Conservation (phyloP, 1,284 basidiomycete genomes). For the Ceratobasidium sp. region DNA sequence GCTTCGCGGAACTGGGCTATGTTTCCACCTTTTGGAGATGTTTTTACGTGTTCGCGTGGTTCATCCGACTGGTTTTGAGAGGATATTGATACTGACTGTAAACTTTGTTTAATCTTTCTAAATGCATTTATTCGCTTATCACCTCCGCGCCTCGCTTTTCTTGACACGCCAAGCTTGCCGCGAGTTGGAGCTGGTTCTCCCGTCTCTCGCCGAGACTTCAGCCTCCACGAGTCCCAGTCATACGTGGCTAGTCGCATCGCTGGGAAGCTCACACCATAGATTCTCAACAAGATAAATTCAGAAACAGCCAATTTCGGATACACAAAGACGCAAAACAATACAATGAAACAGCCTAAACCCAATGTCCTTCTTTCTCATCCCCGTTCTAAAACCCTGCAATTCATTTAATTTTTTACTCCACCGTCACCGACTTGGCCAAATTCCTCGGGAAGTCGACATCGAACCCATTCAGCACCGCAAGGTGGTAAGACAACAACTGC, state of each 20-base stretch:
- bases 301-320: slow-evolving; percentile 38
- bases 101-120: slow-evolving; percentile 26
- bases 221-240: too few relatives aligned
- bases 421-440: slow-evolving; percentile 63
- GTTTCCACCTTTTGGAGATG: background rate
- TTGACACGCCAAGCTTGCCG: background rate
- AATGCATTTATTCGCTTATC: slow-evolving; percentile 26
- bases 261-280: background rate
- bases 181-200: too few relatives aligned
- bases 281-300: slow-evolving; percentile 21
- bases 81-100: slow-evolving; percentile 5
- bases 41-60: slow-evolving; percentile 20
- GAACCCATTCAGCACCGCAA: slow-evolving; percentile 95
- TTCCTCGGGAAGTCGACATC: slow-evolving; percentile 99
- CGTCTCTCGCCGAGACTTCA: too few relatives aligned
- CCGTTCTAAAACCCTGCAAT: background rate
- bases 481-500: slow-evolving; percentile 96
- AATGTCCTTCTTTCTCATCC: slow-evolving; percentile 39
- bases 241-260: too few relatives aligned
- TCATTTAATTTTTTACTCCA: slow-evolving; percentile 47
- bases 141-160: background rate
- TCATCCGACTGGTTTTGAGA: slow-evolving; percentile 5
- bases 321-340: slow-evolving; percentile 25
- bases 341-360: slow-evolving; percentile 8
- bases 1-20: background rate